Conservation (phyloP, 495 filamentous ascomycete genomes). For the Talaromyces borbonicus region DNA sequence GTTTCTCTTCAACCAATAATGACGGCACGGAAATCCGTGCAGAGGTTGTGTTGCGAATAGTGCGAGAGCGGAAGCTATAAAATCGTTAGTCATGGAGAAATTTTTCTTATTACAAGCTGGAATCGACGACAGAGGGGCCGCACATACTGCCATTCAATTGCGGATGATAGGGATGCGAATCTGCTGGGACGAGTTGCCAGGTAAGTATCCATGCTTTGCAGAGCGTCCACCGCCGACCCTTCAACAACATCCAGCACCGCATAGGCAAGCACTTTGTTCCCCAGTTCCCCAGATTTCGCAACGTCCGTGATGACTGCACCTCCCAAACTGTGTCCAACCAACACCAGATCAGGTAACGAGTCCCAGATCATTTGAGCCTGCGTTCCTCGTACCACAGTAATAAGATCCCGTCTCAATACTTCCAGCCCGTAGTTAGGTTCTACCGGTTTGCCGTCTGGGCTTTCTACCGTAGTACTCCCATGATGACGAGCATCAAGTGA, state of each 20-base stretch:
- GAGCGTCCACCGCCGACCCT: conserved; percentile 80
- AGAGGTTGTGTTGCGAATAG: conserved; percentile 70
- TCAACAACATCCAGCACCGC: conserved; percentile 94
- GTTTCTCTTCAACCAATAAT: conserved; percentile 46
- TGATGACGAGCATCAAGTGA: conserved; percentile 81
- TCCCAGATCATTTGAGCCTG: conserved; percentile 58
- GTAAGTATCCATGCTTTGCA: conserved; percentile 89
- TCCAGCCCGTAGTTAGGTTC: conserved; percentile 52
- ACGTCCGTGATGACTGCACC: conserved; percentile 90
- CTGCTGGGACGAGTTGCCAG: conserved; percentile 70
- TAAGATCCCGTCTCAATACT: conserved; percentile 63
- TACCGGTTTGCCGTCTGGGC: conserved; percentile 20
- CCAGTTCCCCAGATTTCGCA: conserved; percentile 55
- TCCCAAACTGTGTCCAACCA: conserved; percentile 91
- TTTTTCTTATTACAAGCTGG: too few species aligned
- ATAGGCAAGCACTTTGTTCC: conserved; percentile 66
- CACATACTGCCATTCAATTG: conserved; percentile 84
- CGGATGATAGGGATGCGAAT: conserved; percentile 65
- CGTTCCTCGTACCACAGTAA: conserved; percentile 56
- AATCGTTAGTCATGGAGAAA: too few species aligned
- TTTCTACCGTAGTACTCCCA: conserved; percentile 52
- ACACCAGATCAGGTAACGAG: conserved; percentile 59
- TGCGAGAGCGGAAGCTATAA: conserved; percentile 64
- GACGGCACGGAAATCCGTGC: conserved; percentile 83
- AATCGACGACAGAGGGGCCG: neutral